Evolutionary conservation across 139 green algal species (phyloP).

Genomic region (Ettlia oleoabundans): DNA sequence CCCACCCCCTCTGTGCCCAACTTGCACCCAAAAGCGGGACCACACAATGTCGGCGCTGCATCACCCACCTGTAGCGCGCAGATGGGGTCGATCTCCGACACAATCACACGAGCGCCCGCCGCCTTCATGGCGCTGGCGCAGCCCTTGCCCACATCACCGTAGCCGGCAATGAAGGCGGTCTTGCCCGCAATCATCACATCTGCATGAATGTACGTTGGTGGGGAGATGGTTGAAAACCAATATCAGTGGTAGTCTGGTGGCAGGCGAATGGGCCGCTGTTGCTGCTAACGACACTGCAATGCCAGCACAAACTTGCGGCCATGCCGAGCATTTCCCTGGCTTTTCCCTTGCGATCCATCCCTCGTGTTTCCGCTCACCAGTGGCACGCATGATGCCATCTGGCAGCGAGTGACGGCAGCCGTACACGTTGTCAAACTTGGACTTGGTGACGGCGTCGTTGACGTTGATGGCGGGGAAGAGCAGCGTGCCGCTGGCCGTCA

Average conservation of each 20-base stretch:
- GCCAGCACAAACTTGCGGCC: no score
- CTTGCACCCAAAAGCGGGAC: background rate
- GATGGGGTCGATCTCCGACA: slow-evolving; percentile 99
- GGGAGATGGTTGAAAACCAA: no score
- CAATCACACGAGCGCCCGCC: slow-evolving; percentile 87
- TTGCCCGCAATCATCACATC: slow-evolving; percentile 52
- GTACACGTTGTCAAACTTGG: slow-evolving; percentile 99
- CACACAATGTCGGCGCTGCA: background rate
- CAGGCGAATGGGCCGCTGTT: no score
- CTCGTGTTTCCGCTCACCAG: slow-evolving; percentile 50
- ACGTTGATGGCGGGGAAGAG: slow-evolving; percentile 99
- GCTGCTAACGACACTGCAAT: no score
- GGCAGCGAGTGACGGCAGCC: slow-evolving; percentile 99
- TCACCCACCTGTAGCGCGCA: slow-evolving; percentile 83
- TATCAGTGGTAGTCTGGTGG: no score
- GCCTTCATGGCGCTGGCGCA: slow-evolving; percentile 97
- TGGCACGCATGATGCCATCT: slow-evolving; percentile 99
- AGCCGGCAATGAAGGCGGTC: slow-evolving; percentile 85
- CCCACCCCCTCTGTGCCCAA: no score
- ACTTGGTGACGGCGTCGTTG: slow-evolving; percentile 99
- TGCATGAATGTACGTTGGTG: no score
- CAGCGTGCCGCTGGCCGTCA: slow-evolving; percentile 82
- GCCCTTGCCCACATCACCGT: slow-evolving; percentile 99
- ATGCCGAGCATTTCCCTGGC: no score
- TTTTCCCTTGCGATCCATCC: background rate